Base-by-base conservation (phyloP, 129 eudicot genomes). In the Heracleum sosnowskyi region DNA sequence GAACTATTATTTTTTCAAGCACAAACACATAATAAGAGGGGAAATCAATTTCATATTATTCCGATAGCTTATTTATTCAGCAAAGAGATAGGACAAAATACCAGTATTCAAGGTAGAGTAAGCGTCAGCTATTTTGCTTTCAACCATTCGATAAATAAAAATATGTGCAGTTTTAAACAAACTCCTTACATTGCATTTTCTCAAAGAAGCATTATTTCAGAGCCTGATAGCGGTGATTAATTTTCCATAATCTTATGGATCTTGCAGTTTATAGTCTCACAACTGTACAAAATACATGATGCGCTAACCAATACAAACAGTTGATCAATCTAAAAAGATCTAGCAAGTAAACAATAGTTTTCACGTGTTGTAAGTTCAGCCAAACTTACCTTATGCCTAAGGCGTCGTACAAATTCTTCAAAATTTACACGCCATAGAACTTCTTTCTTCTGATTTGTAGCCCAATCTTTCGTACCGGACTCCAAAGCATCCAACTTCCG, bases 351-450 rank as follows among this genome's bases (percentile, higher is more conserved):
- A 70, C 46, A 47, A 73, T 9, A 11, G 57, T 42, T 73, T 20
- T 31, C 63, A 45, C 20, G 29, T 28, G 62, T 72, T 1, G 22
- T 39, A 40, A 12, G 13, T 39, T 51, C 12, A 10, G 16, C 31
- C 64, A 60, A 26, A 80, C 74, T 51, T 57, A 95, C 98, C 96
- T 91, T 95, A 77, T 88, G 88, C 53, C 93, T 83, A 51, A 91
- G 80, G 34, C 86, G 87, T 73, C 89, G 89, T 53, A 88, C 82
- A 69, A 90, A 87, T 82, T 95, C 98, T 77, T 91, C 98, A 81
- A 90, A 91, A 83, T 95, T 91, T 46, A 83, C 96, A 11, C 96
- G 97, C 98, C 98, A 95, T 84, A 90, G 85, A 53, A 90, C 80
- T 83, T 94, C 97, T 82, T 87, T 91, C 76, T 90, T 85, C 73